Base-by-base conservation (phyloP, 2,329 filamentous ascomycete species). In the Fusarium chlamydosporum region DNA sequence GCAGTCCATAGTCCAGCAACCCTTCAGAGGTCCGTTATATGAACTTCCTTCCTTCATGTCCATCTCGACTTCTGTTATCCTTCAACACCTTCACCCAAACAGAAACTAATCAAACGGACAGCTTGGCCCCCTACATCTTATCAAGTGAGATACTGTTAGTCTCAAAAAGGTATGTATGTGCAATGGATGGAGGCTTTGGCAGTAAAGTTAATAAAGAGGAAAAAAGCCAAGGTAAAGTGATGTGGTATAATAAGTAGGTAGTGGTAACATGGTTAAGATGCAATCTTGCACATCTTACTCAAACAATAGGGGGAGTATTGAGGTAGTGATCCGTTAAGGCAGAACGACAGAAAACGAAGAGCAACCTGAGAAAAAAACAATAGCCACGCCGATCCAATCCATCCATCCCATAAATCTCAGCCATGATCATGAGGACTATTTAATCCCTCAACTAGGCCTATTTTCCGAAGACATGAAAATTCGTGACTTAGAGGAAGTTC, bases 401-500 rank as follows among this genome's bases (percentile, higher is more conserved):
- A 58, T 66, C 67, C 52, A 50, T 71, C 57, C 63, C 62, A 71
- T 66, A 66, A 58, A 66, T 67, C 60, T 66, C 56, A 64, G 72
- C 71, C 70, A 68, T 63, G 51, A 60, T 65, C 58, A 50, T 69
- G 48, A 67, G 58, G 58, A 71, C 38, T 61, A 26, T 51, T 46
- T 38, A 52, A 43, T 34, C 29, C 54, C 50, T 58, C 48, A 42
- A 35, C 47, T 34, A 52, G 63, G 45, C 41, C 45, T 56, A n/a
- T 18, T 46, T 61, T 65, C 67, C 60, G 47, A 61, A 70, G 62
- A 73, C 62, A 65, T 72, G 70, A 65, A 56, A 71, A 65, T 61
- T 68, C 65, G 61, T 70, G 64, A 65, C 61, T 78, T 80, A 86
- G 68, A 86, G 79, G 67, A 85, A 80, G 73, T 83, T 83, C 77